A percentile compares a stretch with the other conserved stretches of the same genome.
These are phyloP conservation scores for Lentinula sp. DNA, from an alignment of 768 basidiomycete genomes.

Conservation along the genomic window DNA sequence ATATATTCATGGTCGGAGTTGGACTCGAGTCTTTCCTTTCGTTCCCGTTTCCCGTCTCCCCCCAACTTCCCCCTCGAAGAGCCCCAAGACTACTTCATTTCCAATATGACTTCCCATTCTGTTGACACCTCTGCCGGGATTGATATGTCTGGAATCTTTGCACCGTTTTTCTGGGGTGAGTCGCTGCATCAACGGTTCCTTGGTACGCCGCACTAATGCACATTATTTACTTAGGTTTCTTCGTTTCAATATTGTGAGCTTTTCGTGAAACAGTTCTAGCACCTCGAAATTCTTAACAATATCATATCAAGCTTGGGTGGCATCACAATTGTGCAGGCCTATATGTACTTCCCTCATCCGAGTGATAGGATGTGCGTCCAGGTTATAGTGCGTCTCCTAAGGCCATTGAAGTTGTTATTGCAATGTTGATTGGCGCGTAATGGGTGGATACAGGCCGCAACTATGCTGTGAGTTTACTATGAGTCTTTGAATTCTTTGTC, in stretches of 20 bases:
- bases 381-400: conserved; percentile 19
- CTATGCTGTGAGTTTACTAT: conserved; percentile 11
- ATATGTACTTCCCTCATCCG: conserved; percentile 29
- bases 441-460: conserved; percentile 12
- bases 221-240: not conserved
- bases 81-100: too few species aligned
- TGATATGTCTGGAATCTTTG: conserved; percentile 2
- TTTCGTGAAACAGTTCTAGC: too few species aligned
- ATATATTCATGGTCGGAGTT: too few species aligned
- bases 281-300: not conserved
- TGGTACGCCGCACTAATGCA: not conserved
- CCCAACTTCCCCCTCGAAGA: not conserved
- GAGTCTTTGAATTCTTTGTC: not conserved
- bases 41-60: too few species aligned
- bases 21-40: too few species aligned
- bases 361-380: conserved; percentile 23
- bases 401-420: not conserved
- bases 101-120: not conserved
- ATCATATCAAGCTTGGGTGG: conserved; percentile 25
- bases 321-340: conserved; percentile 35
- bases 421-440: not conserved
- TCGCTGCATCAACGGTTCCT: not conserved
- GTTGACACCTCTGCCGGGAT: not conserved
- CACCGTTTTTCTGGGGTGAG: conserved; percentile 6
- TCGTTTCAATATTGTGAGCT: conserved; percentile 3